Base-by-base conservation (phyloP, 208 protist genomes). In the Acanthamoeba sp. region DNA sequence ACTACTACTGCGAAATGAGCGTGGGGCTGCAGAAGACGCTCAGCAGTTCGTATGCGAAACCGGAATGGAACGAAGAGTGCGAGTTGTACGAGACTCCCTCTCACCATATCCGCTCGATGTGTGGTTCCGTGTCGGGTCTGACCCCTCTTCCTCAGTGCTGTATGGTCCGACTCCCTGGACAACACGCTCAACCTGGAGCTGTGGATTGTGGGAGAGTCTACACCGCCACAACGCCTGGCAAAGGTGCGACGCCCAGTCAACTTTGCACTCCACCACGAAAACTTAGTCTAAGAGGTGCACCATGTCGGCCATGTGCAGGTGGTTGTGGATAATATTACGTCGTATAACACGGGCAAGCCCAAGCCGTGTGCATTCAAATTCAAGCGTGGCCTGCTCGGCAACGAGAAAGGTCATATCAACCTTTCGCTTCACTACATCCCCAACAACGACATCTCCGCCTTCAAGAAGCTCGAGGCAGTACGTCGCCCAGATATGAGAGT, bases 381-480 rank as follows among this genome's bases (percentile, higher is more conserved):
- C 85, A 91, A 91, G 85, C 34, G 85, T 24, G 55, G 59, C 36
- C 85, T 91, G 20, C 34, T 91, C 27, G 85, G 85, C n/a, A 91
- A 22, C 42, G 85, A 91, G 38, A 34, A 48, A 36, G 85, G 85
- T 27, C 36, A 45, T 18, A 91, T 91, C 57, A 91, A 66, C 45
- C 57, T 91, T 22, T 36, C 64, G 45, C 85, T 91, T 18, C 85
- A 91, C 59, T 91, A 91, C 38, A 91, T 91, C 38, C 85, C 85
- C 40, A 91, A 91, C 85, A 91, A 73, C 22, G 85, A 91, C 34
- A 91, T 91, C 55, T 91, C 85, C n/a, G 85, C 64, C 42, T 91
- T 91, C 40, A 91, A 91, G 42, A 57, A 73, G 64, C 85, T 91
- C 27, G 85, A 91, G 45, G 85, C 48, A 27, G 82, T 90, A 90